Conservation (phyloP, 345 rosid species). For the Murraya koenigii region DNA sequence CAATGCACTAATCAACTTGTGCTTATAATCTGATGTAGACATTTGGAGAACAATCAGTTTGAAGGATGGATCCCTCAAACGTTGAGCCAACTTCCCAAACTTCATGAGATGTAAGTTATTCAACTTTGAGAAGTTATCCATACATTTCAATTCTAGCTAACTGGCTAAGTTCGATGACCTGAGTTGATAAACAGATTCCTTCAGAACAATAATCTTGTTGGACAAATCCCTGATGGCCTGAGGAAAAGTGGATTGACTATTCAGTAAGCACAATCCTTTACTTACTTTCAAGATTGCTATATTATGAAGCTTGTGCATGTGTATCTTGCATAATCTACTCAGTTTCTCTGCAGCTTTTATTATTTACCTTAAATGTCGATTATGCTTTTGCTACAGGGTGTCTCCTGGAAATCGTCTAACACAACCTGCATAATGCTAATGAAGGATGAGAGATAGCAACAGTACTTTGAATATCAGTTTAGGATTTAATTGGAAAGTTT, state of each 20-base stretch:
- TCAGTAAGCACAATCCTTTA: slow-evolving; percentile 41
- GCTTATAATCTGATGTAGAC: slow-evolving; percentile 38
- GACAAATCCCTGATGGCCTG: slow-evolving; percentile 52
- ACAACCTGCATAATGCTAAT: slow-evolving; percentile 20
- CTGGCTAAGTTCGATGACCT: slow-evolving; percentile 12
- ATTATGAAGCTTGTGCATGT: neutral
- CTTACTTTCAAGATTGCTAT: neutral
- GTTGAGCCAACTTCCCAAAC: slow-evolving; percentile 43
- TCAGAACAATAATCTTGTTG: slow-evolving; percentile 59
- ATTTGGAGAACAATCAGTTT: slow-evolving; percentile 71
- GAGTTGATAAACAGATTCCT: slow-evolving; percentile 50
- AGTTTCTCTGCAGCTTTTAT: neutral
- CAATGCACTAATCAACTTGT: slow-evolving; percentile 8
- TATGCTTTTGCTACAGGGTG: slow-evolving; percentile 40
- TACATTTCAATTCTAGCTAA: neutral
- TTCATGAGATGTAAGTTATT: slow-evolving; percentile 56
- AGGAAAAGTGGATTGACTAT: slow-evolving; percentile 41
- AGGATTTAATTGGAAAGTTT: slow-evolving; percentile 8
- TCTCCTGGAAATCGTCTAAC: slow-evolving; percentile 43
- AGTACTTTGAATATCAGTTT: neutral
- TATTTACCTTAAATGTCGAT: neutral
- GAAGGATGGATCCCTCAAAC: slow-evolving; percentile 67
- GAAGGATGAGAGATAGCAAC: neutral
- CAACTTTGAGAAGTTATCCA: neutral
- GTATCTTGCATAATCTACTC: neutral